Conservation (phyloP, 2,329 filamentous ascomycete genomes). For the Dryadomyces quercus-mongolicae region DNA sequence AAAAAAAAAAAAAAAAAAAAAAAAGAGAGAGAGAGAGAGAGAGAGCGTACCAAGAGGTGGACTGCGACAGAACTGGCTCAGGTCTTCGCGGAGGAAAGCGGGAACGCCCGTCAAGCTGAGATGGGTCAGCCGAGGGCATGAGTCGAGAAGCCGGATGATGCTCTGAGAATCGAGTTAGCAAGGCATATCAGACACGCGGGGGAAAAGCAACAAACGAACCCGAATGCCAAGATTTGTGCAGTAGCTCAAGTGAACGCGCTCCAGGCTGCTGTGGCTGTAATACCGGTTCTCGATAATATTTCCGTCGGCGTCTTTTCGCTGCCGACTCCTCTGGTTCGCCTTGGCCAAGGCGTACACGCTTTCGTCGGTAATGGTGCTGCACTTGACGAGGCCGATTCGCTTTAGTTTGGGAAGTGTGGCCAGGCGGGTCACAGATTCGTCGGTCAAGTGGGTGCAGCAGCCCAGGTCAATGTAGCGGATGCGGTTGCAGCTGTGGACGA, state of each 20-base stretch:
- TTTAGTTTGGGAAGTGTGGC: slow-evolving; percentile 86
- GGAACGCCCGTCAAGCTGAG: slow-evolving; percentile 88
- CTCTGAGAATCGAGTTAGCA: slow-evolving; percentile 43
- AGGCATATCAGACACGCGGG: neutral
- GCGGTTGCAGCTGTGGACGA: slow-evolving; percentile 78
- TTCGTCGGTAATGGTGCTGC: slow-evolving; percentile 74
- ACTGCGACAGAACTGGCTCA: slow-evolving; percentile 74
- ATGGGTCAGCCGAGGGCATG: slow-evolving; percentile 85
- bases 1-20: neutral
- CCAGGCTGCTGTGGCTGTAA: slow-evolving; percentile 54
- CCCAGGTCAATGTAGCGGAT: slow-evolving; percentile 96
- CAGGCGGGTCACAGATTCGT: slow-evolving; percentile 71
- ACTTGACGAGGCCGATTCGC: slow-evolving; percentile 91
- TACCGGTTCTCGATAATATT: slow-evolving; percentile 37
- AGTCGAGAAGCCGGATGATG: slow-evolving; percentile 78
- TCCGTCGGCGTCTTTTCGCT: slow-evolving; percentile 35
- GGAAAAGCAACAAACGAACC: slow-evolving; percentile 40
- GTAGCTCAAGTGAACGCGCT: slow-evolving; percentile 93
- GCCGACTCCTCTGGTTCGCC: slow-evolving; percentile 43
- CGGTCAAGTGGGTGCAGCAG: slow-evolving; percentile 84
- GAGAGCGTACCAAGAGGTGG: slow-evolving; percentile 64
- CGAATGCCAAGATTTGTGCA: slow-evolving; percentile 73
- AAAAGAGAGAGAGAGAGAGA: no score
- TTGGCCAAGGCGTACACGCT: slow-evolving; percentile 78
- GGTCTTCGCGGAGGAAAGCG: slow-evolving; percentile 75